Conservation (phyloP, 176 grass and related monocot species). For the Aegilops tauschii region DNA sequence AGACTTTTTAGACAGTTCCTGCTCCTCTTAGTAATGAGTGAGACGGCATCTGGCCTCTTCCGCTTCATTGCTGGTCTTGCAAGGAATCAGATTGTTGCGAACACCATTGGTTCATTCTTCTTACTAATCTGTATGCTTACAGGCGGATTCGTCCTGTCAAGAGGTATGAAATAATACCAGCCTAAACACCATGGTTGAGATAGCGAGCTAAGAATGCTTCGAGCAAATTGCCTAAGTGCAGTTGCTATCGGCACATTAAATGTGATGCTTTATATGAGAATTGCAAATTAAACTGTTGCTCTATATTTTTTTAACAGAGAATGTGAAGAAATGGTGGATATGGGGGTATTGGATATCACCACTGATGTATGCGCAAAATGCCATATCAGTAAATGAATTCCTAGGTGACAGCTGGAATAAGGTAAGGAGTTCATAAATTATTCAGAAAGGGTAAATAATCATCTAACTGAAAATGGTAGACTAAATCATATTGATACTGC, state of each 20-base stretch:
- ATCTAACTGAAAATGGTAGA: background rate
- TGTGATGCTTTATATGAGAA: background rate
- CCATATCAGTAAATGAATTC: constrained; percentile 72
- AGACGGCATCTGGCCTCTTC: constrained; percentile 73
- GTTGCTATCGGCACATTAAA: background rate
- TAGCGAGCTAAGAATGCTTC: background rate
- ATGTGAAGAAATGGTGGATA: constrained; percentile 83
- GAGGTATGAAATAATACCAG: constrained; percentile 33
- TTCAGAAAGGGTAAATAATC: background rate
- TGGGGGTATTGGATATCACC: constrained; percentile 94
- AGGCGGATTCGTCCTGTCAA: constrained; percentile 72
- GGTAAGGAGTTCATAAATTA: constrained; percentile 22
- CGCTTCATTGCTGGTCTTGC: constrained; percentile 68
- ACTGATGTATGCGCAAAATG: constrained; percentile 70
- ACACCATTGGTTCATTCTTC: constrained; percentile 60
- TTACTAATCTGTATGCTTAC: constrained; percentile 47
- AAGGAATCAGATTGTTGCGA: constrained; percentile 69
- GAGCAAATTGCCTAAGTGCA: background rate
- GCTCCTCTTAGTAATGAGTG: constrained; percentile 53
- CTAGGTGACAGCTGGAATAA: constrained; percentile 61
- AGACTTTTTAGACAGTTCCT: constrained; percentile 87
- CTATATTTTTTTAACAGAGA: constrained; percentile 29
- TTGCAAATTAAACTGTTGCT: background rate
- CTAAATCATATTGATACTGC: constrained; percentile 15
- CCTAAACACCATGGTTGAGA: background rate